Percentiles rank a stretch among this genome's conserved stretches.
Conservation (phyloP, 2,329 filamentous ascomycete species). For the Sarocladium kiliense region DNA sequence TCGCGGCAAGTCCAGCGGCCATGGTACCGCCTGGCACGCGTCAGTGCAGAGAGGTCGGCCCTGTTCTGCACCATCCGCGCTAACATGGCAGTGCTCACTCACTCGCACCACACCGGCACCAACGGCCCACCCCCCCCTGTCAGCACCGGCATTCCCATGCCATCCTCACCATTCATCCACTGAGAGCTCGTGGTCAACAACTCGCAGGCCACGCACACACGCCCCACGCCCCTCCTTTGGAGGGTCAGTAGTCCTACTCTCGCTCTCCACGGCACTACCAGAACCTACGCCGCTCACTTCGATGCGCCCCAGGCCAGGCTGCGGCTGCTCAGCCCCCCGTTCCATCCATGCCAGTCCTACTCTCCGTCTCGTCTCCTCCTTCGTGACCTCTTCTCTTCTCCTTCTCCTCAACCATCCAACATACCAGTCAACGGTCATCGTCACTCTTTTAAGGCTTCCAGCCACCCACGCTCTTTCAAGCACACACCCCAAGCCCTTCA, state of each 20-base stretch:
- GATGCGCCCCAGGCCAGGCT: neutral
- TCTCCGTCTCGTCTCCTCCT: slow-evolving; percentile 14
- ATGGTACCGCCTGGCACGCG: neutral
- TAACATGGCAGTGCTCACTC: neutral
- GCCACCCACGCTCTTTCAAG: slow-evolving; percentile 27
- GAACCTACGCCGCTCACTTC: neutral
- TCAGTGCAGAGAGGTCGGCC: neutral
- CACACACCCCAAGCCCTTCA: slow-evolving; percentile 3
- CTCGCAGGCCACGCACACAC: neutral
- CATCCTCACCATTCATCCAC: neutral
- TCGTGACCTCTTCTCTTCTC: slow-evolving; percentile 13
- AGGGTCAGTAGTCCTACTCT: neutral
- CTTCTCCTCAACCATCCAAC: slow-evolving; percentile 15
- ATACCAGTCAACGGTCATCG: slow-evolving; percentile 19
- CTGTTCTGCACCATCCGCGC: slow-evolving; percentile 7
- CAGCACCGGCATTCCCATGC: neutral
- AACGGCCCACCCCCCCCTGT: neutral
- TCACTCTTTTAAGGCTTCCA: slow-evolving; percentile 24
- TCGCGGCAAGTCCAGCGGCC: no score
- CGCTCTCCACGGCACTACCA: neutral
- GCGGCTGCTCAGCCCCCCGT: slow-evolving; percentile 3
- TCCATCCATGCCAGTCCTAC: neutral
- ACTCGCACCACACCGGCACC: neutral
- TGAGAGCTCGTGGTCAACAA: neutral
- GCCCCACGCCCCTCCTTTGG: neutral